phyloP scores from a whole-genome alignment of 768 basidiomycete species.

The Mycena chlorophos region DNA sequence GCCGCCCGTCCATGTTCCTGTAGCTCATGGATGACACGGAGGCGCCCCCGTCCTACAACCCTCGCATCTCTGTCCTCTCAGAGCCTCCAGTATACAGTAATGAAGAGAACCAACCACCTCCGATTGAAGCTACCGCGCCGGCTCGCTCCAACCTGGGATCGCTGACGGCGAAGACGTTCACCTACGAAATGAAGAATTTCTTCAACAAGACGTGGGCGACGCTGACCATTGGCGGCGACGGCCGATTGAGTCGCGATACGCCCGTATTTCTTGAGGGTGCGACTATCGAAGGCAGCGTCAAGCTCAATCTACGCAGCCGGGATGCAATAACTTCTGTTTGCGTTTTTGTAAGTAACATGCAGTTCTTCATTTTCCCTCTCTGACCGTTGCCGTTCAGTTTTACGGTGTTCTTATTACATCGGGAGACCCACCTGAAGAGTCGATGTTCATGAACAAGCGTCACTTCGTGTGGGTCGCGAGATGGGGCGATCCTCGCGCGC shows the following conservation, averaged over 20 bases:
- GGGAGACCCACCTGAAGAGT: conserved; percentile 5
- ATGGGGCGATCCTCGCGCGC: conserved; percentile 15
- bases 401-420: conserved; percentile 8
- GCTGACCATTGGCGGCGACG: conserved; percentile 5
- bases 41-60: not conserved
- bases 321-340: conserved; percentile 8
- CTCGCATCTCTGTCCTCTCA: not conserved
- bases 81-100: not conserved
- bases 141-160: not conserved
- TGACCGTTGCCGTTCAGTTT: conserved; percentile 1
- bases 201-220: conserved; percentile 10
- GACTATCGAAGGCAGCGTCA: conserved; percentile 6
- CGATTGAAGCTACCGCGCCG: not conserved
- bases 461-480: conserved; percentile 2
- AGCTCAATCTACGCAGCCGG: conserved; percentile 3
- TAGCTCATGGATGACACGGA: not conserved
- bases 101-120: not conserved
- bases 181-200: conserved; percentile 9
- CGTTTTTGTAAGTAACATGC: conserved; percentile 5
- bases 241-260: conserved; percentile 7
- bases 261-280: conserved; percentile 12
- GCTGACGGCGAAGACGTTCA: conserved; percentile 5
- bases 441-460: not conserved
- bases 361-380: too few relatives aligned
- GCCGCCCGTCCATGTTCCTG: not conserved